Conservation (phyloP, 371 early-diverging fungal species). For the Apophysomyces elegans region DNA sequence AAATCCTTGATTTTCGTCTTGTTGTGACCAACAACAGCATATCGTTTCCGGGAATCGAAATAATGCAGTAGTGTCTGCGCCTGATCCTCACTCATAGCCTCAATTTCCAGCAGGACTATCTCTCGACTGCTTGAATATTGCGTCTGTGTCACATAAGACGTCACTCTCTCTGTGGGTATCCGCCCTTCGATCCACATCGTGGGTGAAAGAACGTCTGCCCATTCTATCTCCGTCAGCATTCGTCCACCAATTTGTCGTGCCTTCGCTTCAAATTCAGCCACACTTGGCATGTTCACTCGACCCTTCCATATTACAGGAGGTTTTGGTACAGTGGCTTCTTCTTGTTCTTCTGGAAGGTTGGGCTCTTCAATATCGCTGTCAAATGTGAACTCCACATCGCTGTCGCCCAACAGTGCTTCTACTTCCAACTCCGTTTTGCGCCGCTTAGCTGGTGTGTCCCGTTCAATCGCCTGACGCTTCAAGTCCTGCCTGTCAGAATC, state of each 20-base stretch:
- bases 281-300: constrained; percentile 69
- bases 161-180: constrained; percentile 58
- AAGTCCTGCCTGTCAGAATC: constrained; percentile 11
- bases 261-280: constrained; percentile 61
- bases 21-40: constrained; percentile 74
- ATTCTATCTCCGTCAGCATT: constrained; percentile 41
- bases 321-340: constrained; percentile 8
- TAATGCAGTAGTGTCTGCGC: constrained; percentile 58
- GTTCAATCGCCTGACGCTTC: constrained; percentile 12
- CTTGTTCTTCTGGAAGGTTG: constrained; percentile 30
- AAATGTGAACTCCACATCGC: constrained; percentile 3
- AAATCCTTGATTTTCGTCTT: constrained; percentile 73
- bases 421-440: constrained; percentile 37
- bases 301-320: constrained; percentile 66
- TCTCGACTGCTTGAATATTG: constrained; percentile 59
- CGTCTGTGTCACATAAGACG: constrained; percentile 61
- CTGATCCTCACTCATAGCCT: constrained; percentile 31
- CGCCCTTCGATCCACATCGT: constrained; percentile 72
- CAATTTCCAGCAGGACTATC: constrained; percentile 64
- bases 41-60: constrained; percentile 61
- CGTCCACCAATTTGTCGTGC: constrained; percentile 71
- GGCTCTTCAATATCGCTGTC: constrained; percentile 2
- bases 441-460: constrained; percentile 26
- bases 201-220: constrained; percentile 66
- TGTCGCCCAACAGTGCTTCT: constrained; percentile 23